Base-by-base conservation (phyloP, 768 basidiomycete species). In the Amanita subjunquillea region DNA sequence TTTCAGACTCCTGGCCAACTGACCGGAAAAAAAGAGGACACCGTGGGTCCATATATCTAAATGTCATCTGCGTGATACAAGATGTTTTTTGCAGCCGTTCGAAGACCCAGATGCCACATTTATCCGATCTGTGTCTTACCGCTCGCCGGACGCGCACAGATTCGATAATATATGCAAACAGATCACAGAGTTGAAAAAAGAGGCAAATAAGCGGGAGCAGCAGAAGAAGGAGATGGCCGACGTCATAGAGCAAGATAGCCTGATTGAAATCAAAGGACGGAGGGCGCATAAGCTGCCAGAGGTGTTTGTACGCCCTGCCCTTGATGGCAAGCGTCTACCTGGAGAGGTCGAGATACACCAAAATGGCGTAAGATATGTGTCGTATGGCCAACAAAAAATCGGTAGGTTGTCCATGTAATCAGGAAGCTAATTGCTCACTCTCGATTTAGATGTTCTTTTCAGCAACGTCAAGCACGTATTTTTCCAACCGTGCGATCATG, bases 311-410 rank as follows among this genome's bases (percentile, higher is more conserved):
- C 80, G 94, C 13, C 96, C 96, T 23, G 89, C 92, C 4, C 76
- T 93, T 29, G 96, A 99, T 60, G 93, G 92, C 22, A 99, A 97
- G 69, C 81, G 93, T 25, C 72, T 94, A 12, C 88, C 94, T 4
- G 96, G 96, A n/a, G 95, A 97, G 65, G 88, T 98, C 20, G 96
- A 99, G 63, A 91, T 99, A 34, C 96, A 99, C 64, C 85, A 91
- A 66, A 99, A 97, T 62, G 96, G 96, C 74, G 77, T 98, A 51
- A 79, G 95, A 34, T 98, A 97, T 66, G 81, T 86, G 58, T 91
- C 90, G 17, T 78, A 86, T 63, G 87, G 90, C 38, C 83, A 85
- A 1, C 92, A 94, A 69, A 91, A 87, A 71, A 87, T 97, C 57
- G 92, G 93, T 90, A 41, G 62, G 57, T 85, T 69, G 17, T 50